Evolutionary conservation across 2,329 filamentous ascomycete species (phyloP).

Genomic region (Fusarium lateritium): DNA sequence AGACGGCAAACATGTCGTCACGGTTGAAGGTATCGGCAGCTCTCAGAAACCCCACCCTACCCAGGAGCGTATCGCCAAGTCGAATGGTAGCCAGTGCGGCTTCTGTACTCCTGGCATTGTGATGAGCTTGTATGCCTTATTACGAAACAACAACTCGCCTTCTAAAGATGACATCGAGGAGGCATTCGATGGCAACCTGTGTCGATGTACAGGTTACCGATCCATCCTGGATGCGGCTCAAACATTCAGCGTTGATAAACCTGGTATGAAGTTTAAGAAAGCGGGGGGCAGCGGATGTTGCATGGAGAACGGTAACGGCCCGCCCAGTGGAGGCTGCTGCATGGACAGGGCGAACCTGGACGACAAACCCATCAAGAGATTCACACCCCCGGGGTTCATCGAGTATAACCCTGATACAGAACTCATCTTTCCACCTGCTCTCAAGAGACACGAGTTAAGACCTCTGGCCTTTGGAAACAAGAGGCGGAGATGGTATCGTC

Average conservation of each 20-base stretch:
- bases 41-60: constrained; percentile 88
- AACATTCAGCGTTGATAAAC: constrained; percentile 78
- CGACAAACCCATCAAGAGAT: constrained; percentile 72
- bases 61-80: constrained; percentile 91
- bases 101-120: constrained; percentile 99
- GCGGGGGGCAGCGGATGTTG: constrained; percentile 74
- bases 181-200: constrained; percentile 96
- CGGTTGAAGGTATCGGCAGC: constrained; percentile 94
- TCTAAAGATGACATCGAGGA: constrained; percentile 90
- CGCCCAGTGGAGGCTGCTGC: constrained; percentile 72
- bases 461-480: constrained; percentile 94
- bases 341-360: constrained; percentile 70
- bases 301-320: constrained; percentile 73
- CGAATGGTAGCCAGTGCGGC: constrained; percentile 91
- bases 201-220: constrained; percentile 94
- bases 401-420: constrained; percentile 95
- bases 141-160: constrained; percentile 86
- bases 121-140: constrained; percentile 94
- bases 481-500: constrained; percentile 92
- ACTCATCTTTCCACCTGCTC: constrained; percentile 90
- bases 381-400: constrained; percentile 92
- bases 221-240: constrained; percentile 95
- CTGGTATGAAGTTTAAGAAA: constrained; percentile 60
- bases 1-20: constrained; percentile 98
- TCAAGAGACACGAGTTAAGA: constrained; percentile 86